Conservation (phyloP, 495 filamentous ascomycete genomes). For the Lepraria neglecta region DNA sequence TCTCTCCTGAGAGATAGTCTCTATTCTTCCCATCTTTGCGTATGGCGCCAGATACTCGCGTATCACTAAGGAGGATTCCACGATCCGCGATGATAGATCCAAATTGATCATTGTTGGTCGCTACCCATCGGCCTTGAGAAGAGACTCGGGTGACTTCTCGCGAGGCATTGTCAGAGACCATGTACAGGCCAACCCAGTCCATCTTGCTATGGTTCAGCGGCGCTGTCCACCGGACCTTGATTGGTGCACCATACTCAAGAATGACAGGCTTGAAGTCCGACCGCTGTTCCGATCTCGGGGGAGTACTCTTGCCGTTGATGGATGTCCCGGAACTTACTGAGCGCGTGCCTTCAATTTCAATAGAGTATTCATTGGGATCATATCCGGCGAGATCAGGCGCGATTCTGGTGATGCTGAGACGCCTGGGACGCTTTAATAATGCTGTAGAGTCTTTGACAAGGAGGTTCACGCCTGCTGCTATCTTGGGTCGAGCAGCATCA, state of each 20-base stretch:
- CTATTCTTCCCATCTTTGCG: constrained; percentile 43
- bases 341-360: constrained; percentile 64
- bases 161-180: constrained; percentile 84
- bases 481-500: constrained; percentile 77
- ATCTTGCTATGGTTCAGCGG: constrained; percentile 84
- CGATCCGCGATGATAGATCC: constrained; percentile 69
- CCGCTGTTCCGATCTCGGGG: constrained; percentile 43
- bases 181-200: constrained; percentile 95
- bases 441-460: constrained; percentile 84
- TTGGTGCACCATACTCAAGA: constrained; percentile 85
- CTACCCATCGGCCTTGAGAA: constrained; percentile 86
- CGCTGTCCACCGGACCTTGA: constrained; percentile 87
- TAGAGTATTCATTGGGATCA: constrained; percentile 72
- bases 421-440: constrained; percentile 85
- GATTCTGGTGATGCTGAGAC: constrained; percentile 76
- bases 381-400: constrained; percentile 77
- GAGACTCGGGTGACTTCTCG: constrained; percentile 75
- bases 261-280: constrained; percentile 64
- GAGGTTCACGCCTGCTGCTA: constrained; percentile 77
- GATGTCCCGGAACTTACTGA: constrained; percentile 46
- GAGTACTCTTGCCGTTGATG: constrained; percentile 45
- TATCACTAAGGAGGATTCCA: constrained; percentile 69
- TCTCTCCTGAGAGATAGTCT: constrained; percentile 63
- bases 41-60: constrained; percentile 39
- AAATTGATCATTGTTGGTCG: constrained; percentile 67